Conservation (phyloP, 441 rosid species). For the Bruguiera hainesii region DNA sequence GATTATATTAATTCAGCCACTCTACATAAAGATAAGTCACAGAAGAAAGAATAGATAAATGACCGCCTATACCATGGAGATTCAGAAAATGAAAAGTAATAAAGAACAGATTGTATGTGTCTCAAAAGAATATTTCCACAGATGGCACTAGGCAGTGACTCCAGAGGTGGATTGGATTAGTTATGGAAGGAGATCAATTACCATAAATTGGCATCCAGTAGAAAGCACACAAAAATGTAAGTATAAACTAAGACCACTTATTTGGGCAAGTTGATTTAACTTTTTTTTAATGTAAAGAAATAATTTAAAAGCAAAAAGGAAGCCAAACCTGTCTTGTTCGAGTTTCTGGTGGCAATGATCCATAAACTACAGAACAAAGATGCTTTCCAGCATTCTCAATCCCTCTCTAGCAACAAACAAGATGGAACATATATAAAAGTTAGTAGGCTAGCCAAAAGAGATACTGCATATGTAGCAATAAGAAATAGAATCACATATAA, state of each 20-base stretch:
- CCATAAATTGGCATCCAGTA: neutral
- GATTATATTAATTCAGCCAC: constrained; percentile 23
- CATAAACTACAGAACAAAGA: constrained; percentile 94
- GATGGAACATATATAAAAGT: constrained; percentile 13
- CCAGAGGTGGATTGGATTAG: neutral
- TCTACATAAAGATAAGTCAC: neutral
- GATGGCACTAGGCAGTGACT: neutral
- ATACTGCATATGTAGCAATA: constrained; percentile 3
- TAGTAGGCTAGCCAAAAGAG: constrained; percentile 12
- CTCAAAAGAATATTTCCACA: no score
- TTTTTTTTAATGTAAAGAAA: neutral
- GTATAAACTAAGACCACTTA: neutral
- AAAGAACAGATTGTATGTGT: no score
- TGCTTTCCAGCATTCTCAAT: constrained; percentile 66
- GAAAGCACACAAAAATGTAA: neutral
- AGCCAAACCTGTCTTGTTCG: constrained; percentile 82
- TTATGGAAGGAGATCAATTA: neutral
- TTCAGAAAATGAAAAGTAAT: no score
- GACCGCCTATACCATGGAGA: neutral
- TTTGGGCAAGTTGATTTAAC: neutral
- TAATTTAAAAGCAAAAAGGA: constrained; percentile 21
- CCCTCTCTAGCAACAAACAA: constrained; percentile 40
- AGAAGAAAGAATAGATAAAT: neutral
- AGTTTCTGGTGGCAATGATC: constrained; percentile 91
- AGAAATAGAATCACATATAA: neutral